Evolutionary conservation across 257 asterid species (phyloP).

Genomic region (Linaria vulgaris): DNA sequence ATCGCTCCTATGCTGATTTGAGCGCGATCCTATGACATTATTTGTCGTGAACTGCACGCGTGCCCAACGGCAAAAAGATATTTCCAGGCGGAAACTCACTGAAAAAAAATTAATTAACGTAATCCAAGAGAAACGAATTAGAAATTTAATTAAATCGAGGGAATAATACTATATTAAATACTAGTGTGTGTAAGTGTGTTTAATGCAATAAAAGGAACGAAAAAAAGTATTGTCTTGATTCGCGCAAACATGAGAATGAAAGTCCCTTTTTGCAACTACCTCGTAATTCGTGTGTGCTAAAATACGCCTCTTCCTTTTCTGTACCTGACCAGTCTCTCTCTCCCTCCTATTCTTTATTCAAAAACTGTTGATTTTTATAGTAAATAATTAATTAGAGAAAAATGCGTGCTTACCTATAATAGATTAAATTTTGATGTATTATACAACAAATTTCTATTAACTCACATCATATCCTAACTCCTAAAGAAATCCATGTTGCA

Average conservation of each 20-base stretch:
- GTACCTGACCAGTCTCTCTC: background rate
- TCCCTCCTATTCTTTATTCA: conserved; percentile 30
- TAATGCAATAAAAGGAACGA: background rate
- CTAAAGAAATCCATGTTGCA: no score
- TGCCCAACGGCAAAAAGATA: conserved; percentile 45
- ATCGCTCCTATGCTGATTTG: no score
- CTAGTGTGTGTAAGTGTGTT: background rate
- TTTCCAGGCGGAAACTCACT: conserved; percentile 27
- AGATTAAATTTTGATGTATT: no score
- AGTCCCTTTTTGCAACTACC: conserved; percentile 31
- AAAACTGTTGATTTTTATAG: background rate
- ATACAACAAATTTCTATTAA: no score
- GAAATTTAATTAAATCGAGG: conserved; percentile 10
- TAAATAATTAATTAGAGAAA: no score
- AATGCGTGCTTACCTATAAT: no score
- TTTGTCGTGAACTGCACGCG: conserved; percentile 53
- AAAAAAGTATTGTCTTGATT: conserved; percentile 39
- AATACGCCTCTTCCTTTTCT: conserved; percentile 42
- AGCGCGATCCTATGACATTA: conserved; percentile 5
- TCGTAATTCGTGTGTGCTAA: conserved; percentile 63
- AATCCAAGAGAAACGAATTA: conserved; percentile 17
- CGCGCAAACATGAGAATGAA: conserved; percentile 31
- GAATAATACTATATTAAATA: background rate
- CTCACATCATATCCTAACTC: no score
- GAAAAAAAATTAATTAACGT: conserved; percentile 4